phyloP scores from a whole-genome alignment of 1,284 basidiomycete genomes.

The Trametes versicolor region DNA sequence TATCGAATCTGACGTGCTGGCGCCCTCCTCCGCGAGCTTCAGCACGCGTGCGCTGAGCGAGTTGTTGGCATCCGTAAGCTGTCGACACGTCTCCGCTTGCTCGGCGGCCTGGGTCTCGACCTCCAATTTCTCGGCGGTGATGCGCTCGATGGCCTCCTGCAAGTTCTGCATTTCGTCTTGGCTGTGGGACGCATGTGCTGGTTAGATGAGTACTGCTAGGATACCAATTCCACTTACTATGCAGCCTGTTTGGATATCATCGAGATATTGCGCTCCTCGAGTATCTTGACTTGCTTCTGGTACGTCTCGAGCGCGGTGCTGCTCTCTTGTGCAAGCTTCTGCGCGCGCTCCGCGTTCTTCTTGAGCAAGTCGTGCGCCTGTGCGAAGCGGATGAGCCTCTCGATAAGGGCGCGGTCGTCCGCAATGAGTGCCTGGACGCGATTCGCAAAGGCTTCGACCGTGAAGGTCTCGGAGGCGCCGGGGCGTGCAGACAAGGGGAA shows the following conservation, averaged over 20 bases:
- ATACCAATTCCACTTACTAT: conserved; percentile 56
- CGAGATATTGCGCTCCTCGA: conserved; percentile 77
- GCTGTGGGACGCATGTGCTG: conserved; percentile 48
- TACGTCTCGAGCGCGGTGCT: conserved; percentile 84
- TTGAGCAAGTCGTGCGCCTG: conserved; percentile 89
- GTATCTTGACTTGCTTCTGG: conserved; percentile 82
- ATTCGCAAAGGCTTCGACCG: conserved; percentile 76
- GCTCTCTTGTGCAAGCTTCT: conserved; percentile 88
- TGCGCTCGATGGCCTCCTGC: conserved; percentile 68
- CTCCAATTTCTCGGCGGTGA: conserved; percentile 69
- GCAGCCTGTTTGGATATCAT: conserved; percentile 60
- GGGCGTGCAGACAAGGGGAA: conserved; percentile 47
- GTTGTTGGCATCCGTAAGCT: conserved; percentile 83
- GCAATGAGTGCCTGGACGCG: conserved; percentile 81
- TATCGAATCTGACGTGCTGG: conserved; percentile 59
- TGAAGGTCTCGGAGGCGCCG: conserved; percentile 53
- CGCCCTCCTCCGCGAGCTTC: conserved; percentile 80
- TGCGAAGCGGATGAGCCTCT: conserved; percentile 83
- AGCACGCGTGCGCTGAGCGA: conserved; percentile 77
- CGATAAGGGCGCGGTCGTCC: conserved; percentile 85
- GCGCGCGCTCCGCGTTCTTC: conserved; percentile 89
- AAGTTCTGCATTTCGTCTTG: conserved; percentile 75
- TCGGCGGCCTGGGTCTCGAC: conserved; percentile 76
- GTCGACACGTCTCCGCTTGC: conserved; percentile 74
- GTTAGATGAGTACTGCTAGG: conserved; percentile 1